Evolutionary conservation across 2,329 filamentous ascomycete genomes (phyloP).

Genomic region (Dothistroma septosporum): DNA sequence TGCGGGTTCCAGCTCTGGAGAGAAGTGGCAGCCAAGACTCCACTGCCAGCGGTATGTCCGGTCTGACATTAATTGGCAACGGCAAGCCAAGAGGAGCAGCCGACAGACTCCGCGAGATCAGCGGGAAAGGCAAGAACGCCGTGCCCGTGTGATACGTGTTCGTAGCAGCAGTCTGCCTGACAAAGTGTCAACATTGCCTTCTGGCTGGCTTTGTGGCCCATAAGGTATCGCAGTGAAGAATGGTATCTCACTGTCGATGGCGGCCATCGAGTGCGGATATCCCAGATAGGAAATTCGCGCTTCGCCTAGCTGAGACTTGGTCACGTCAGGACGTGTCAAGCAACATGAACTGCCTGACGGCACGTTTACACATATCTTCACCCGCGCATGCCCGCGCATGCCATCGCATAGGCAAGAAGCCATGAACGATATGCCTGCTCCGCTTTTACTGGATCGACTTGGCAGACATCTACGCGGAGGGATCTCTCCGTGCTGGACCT

Average conservation of each 20-base stretch:
- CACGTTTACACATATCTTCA: background rate
- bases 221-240: background rate
- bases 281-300: background rate
- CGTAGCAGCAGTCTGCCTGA: background rate
- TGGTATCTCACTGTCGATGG: background rate
- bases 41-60: conserved; percentile 22
- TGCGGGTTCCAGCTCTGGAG: conserved; percentile 23
- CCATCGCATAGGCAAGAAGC: background rate
- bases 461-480: background rate
- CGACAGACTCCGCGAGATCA: conserved; percentile 29
- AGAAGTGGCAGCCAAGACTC: conserved; percentile 27
- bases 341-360: background rate
- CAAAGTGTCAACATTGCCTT: background rate
- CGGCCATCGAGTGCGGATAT: background rate
- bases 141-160: background rate
- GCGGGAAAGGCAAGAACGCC: conserved; percentile 7
- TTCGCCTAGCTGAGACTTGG: background rate
- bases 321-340: background rate
- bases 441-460: background rate
- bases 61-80: conserved; percentile 21
- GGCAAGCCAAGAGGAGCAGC: conserved; percentile 26
- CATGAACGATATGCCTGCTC: background rate
- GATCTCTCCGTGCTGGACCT: conserved; percentile 22
- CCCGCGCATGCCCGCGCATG: background rate
- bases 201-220: background rate